These are phyloP conservation scores for Melanopsichium pennsylvanicum DNA, from an alignment of 1,284 basidiomycete species.

Conservation along the genomic window DNA sequence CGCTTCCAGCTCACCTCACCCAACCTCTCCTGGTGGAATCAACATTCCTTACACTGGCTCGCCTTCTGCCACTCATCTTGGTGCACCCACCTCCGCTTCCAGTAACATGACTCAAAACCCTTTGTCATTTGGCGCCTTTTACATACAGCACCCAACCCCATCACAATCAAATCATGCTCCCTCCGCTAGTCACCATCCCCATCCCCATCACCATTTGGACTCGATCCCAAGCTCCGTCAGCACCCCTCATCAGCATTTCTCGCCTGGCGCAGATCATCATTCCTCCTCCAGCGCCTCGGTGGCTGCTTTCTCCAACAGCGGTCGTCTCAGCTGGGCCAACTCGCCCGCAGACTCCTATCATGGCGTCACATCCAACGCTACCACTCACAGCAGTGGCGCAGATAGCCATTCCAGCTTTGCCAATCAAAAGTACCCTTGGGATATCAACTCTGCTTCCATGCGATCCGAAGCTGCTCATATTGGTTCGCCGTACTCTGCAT, in stretches of 20 bases:
- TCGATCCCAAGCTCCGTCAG: slow-evolving; percentile 34
- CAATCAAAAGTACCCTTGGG: slow-evolving; percentile 38
- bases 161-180: slow-evolving; percentile 10
- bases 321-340: slow-evolving; percentile 45
- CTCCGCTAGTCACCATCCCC: slow-evolving; percentile 2
- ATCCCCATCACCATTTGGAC: slow-evolving; percentile 27
- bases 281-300: slow-evolving; percentile 41
- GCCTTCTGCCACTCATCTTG: slow-evolving; percentile 26
- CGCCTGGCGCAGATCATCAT: slow-evolving; percentile 40
- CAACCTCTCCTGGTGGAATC: slow-evolving; percentile 38
- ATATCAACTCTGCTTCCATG: slow-evolving; percentile 23
- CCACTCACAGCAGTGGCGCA: slow-evolving; percentile 42
- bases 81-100: slow-evolving; percentile 14
- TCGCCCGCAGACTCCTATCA: slow-evolving; percentile 46
- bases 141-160: slow-evolving; percentile 37
- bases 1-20: slow-evolving; percentile 28
- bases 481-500: slow-evolving; percentile 41
- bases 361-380: slow-evolving; percentile 40
- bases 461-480: slow-evolving; percentile 23
- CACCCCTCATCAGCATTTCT: slow-evolving; percentile 44
- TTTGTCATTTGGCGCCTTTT: slow-evolving; percentile 44
- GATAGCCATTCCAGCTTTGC: slow-evolving; percentile 39
- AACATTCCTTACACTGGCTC: slow-evolving; percentile 40
- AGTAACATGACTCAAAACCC: slow-evolving; percentile 19
- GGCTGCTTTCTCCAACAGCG: slow-evolving; percentile 45